Evolutionary conservation across 805 yeast species (phyloP).

Genomic region (Hanseniaspora guilliermondii): DNA sequence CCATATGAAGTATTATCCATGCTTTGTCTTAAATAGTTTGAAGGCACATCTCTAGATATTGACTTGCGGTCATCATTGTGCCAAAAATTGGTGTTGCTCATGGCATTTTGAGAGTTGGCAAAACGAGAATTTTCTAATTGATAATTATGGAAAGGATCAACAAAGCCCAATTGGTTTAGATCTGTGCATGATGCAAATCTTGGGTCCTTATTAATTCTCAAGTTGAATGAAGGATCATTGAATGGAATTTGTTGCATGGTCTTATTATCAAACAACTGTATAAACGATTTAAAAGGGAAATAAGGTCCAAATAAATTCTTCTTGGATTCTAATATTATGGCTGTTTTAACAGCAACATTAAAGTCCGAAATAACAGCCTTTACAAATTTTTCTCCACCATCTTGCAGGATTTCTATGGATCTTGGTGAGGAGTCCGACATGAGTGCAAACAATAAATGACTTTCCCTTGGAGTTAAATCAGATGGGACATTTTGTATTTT

Average conservation of each 20-base stretch:
- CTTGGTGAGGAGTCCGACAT: conserved; percentile 46
- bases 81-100: conserved; percentile 8
- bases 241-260: conserved; percentile 23
- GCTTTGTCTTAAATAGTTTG: neutral
- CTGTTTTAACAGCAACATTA: conserved; percentile 33
- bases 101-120: neutral
- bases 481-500: conserved; percentile 44
- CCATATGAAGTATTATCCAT: neutral
- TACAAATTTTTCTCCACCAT: conserved; percentile 22
- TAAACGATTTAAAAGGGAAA: conserved; percentile 29
- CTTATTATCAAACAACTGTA: conserved; percentile 32
- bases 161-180: conserved; percentile 1
- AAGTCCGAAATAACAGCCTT: conserved; percentile 36
- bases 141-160: conserved; percentile 5
- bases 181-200: neutral
- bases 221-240: conserved; percentile 15
- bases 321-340: conserved; percentile 32
- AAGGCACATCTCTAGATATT: neutral
- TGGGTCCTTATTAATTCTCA: neutral
- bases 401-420: conserved; percentile 35
- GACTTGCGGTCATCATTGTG: neutral
- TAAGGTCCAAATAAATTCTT: conserved; percentile 38
- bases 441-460: conserved; percentile 52
- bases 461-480: conserved; percentile 55
- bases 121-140: neutral